Evolutionary conservation across 2,329 filamentous ascomycete species (phyloP), one percentile per base, ranked within the genome.

Genomic region (Colletotrichum musae): DNA sequence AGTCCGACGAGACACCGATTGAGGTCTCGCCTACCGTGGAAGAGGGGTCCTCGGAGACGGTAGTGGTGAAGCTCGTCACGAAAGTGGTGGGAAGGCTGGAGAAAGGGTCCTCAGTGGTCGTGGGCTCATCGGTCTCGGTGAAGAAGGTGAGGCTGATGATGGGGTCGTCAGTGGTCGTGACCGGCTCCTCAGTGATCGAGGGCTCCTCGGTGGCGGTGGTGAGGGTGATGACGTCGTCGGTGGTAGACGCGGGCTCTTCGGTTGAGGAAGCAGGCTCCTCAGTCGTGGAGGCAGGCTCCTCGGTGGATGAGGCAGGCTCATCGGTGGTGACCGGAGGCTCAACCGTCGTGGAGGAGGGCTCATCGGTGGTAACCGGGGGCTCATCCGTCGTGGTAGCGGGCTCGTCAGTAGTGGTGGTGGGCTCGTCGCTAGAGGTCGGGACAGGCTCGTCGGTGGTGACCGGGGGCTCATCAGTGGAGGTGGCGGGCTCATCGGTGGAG

Each of bases 221-320:
- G 41, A 16, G 3, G 41, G 13, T 43, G 13, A 12, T 15, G 41
- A 43, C 13, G 45, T 13, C 12, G 10, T 45, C 21, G 16, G 41
- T 45, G 7, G 4, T 18, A 10, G 56, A 58, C 5, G 56, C 13
- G 6, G 24, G 6, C 26, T 32, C 50, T 7, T 32, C 28, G 6
- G 28, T 32, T 2, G 28, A 6, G 6, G 28, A 6, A 32, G 7
- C 28, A 6, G 28, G 28, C 28, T 32, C 28, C 28, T 32, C 28
- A 9, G 28, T 32, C 47, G 47, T 61, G 41, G 58, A 41, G 24
- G 48, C 32, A 48, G 58, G 15, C 9, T 51, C 45, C 32, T 58
- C 32, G 16, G 58, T 26, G 5, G 47, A 41, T 28, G 6, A 3
- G 16, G 4, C 18, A 28, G 6, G 45, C 48, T 24, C 2, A 45